Evolutionary conservation across 257 asterid genomes (phyloP), one percentile per base, ranked within the genome.

Genomic region (Lycium barbarum): DNA sequence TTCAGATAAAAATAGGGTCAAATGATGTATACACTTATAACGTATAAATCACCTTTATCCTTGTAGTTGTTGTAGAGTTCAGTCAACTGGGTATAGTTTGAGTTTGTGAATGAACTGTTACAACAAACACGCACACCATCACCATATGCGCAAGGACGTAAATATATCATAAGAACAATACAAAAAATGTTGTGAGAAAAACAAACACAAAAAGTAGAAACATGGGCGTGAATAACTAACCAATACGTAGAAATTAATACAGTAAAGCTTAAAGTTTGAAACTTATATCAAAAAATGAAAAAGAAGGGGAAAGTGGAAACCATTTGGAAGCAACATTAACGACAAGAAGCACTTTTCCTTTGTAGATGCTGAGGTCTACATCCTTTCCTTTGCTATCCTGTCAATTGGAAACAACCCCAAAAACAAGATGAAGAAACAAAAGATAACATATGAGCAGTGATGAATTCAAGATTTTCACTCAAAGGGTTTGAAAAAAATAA

Each of bases 261-360:
- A 26, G 33, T 20, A 45, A 20, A 81, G 66, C 7, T 11, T 11
- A 17, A 45, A 72, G 12, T 73, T 45, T 3, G 8, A 68, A 7
- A 58, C 26, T 12, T 18, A 14, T 40, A 58, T 22, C 15, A 18
- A 9, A 59, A 38, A 58, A 3, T 7, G 4, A 2, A 11, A 1
- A 18, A 26, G 65, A 33, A 58, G 11, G 79, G 20, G 11, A 14
- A 40, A 55, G 38, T 58, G 12, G 82, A 68, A 83, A 95, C 98
- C 99, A 96, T 91, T 95, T 96, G 83, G 99, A 95, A 89, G 99
- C 98, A 85, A 96, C 99, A 87, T 96, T 95, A 72, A 96, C 98
- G 86, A 93, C 94, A 72, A 96, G 96, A 90, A 96, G 92, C 79
- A 93, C 93, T 83, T 96, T 96, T 89, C 98, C 98, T 67, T 86